These are phyloP conservation scores for Neurospora sp. DNA, from an alignment of 495 filamentous ascomycete species.

Conservation along the genomic window DNA sequence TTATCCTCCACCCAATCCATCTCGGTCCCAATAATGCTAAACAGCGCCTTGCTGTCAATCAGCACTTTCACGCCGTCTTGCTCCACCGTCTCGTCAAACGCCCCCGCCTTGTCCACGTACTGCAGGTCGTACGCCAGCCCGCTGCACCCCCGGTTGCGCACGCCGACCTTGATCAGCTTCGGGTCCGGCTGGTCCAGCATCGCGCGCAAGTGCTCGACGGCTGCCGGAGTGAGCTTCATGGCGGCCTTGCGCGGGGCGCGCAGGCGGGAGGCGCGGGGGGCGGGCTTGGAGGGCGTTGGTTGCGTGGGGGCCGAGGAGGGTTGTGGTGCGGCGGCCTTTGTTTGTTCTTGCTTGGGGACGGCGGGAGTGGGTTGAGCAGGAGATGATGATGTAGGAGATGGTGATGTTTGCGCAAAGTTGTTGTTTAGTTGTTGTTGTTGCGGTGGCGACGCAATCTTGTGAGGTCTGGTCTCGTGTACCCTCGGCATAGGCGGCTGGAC, in stretches of 20 bases:
- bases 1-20: conserved; percentile 99
- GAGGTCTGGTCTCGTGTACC: conserved; percentile 45
- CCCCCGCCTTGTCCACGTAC: conserved; percentile 81
- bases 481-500: conserved; percentile 28
- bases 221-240: conserved; percentile 71
- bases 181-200: conserved; percentile 75
- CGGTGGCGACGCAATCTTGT: conserved; percentile 17
- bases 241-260: conserved; percentile 76
- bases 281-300: conserved; percentile 2
- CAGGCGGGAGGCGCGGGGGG: conserved; percentile 50
- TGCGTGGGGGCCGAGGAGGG: neutral
- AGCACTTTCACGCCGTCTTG: conserved; percentile 94
- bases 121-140: conserved; percentile 91
- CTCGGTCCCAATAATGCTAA: conserved; percentile 96
- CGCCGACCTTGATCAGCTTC: conserved; percentile 86
- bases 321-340: conserved; percentile 4
- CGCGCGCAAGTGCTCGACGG: conserved; percentile 62
- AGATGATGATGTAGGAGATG: conserved; percentile 13
- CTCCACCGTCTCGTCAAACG: conserved; percentile 86
- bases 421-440: conserved; percentile 13
- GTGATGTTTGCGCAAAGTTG: neutral
- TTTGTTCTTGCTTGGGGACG: conserved; percentile 24
- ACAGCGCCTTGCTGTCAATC: conserved; percentile 92
- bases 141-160: conserved; percentile 92
- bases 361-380: neutral